Base-by-base conservation (phyloP, 495 filamentous ascomycete species). In the Darksidea phi region DNA sequence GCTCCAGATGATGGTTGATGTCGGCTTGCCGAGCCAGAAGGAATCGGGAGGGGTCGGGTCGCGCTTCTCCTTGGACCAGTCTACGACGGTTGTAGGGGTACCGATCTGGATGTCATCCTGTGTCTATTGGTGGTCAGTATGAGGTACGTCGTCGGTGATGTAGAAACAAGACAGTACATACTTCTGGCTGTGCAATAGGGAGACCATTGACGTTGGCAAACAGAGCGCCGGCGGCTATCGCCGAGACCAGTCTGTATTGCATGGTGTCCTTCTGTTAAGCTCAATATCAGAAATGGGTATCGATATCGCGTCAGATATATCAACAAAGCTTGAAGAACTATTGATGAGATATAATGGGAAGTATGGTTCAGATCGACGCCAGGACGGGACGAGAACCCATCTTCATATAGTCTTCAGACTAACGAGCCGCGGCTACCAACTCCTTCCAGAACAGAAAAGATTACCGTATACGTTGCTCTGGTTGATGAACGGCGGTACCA, bases 341-440 rank as follows among this genome's bases (percentile, higher is more conserved):
- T 13, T 15, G n/a, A 20, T 21, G 23, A 18, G 38, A 43, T 63
- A 52, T 63, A 45, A 23, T 13, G 24, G 18, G 26, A 52, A 57
- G 52, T 43, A 43, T 43, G 41, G 41, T 46, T 38, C 17, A 28
- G 51, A 36, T 21, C 32, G 45, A 50, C 36, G 51, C 48, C 21
- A 58, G 54, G 54, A 25, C 47, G 32, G 34, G 7, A 38, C 11
- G 43, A 23, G 23, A 26, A 41, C 20, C n/a, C 45, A 25, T n/a
- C 60, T 43, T 68, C 60, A 68, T 68, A 68, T 68, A 68, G 38
- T 50, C 51, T 57, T 49, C 15, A 11, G 42, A 28, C 18, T 51
- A 63, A 62, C 6, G 56, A 51, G 57, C 17, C 63, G 56, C 57
- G 24, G 57, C 58, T 43, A 53, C 54, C 58, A 57, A 58, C 57